Evolutionary conservation across 1,139 yeast genomes (phyloP), one percentile per base, ranked within the genome.

Genomic region (Kurtzmaniella natalensis): DNA sequence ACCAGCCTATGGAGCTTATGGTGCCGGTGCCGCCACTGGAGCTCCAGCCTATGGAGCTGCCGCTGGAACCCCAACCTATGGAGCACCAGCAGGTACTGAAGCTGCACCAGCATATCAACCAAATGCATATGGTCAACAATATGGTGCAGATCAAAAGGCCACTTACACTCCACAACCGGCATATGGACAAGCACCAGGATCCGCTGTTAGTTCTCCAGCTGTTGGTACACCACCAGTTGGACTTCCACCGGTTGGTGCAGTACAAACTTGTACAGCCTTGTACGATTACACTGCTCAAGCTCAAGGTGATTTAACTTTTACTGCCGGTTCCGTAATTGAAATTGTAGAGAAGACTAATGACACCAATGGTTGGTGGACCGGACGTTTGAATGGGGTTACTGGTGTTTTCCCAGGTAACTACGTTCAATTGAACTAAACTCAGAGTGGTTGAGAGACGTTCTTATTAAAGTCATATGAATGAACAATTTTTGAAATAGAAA

Each of bases 291-390:
- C 82, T 8, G 92, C 92, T 1, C 94, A 82, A 57, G 94, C 96
- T 0, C 85, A 76, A 33, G 97, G 97, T 11, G 98, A 92, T 53
- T 71, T 92, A 51, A 63, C 83, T 13, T 84, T 92, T 63, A 74
- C 80, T 25, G 95, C 95, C 0, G 97, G 97, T 15, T 86, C 92
- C 7, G 73, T 78, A 24, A 88, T 92, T 47, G 88, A 86, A 48
- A 70, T 92, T 38, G 74, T 88, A 5, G 86, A 87, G 53, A 79
- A 85, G 49, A 82, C 95, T 2, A 71, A 77, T 0, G 96, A 88
- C 53, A 72, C 80, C 36, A 87, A 87, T 50, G 97, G 95, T 3
- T 92, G 98, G 98, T 92, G 98, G 98, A 86, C 95, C 1, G 98
- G 98, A n/a, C 66, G 71, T 36, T 66, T 76, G 46, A 86, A 88